A percentile compares a stretch with the other conserved stretches of the same genome.
These are phyloP conservation scores for Fusarium duplospermum DNA, from an alignment of 2,329 filamentous ascomycete genomes.

Conservation along the genomic window DNA sequence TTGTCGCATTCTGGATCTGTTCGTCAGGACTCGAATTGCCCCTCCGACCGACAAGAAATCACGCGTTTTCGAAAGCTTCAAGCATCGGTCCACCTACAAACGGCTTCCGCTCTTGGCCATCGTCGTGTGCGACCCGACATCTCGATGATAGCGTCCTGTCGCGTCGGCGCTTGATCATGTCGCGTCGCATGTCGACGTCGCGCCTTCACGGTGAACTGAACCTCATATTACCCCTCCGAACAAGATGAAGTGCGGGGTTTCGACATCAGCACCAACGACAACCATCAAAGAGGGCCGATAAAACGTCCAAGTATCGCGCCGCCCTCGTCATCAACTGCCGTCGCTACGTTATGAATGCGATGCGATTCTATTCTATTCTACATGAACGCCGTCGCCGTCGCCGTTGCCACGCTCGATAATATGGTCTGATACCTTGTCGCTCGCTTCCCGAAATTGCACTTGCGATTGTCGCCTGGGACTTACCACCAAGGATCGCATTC, in stretches of 20 bases:
- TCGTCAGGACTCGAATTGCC: background rate
- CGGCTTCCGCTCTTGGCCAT: slow-evolving; percentile 8
- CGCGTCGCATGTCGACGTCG: slow-evolving; percentile 11
- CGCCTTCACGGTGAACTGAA: background rate
- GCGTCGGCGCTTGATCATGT: slow-evolving; percentile 13
- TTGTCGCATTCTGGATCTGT: slow-evolving; percentile 1
- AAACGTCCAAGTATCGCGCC: background rate
- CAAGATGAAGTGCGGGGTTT: slow-evolving; percentile 30
- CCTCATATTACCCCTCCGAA: slow-evolving; percentile 22
- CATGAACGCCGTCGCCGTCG: no score
- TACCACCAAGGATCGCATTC: background rate
- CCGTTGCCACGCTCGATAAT: background rate
- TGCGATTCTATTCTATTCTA: background rate
- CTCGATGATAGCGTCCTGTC: slow-evolving; percentile 10
- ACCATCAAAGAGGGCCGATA: slow-evolving; percentile 1
- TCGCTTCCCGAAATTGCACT: background rate
- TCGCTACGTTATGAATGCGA: background rate
- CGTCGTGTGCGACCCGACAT: slow-evolving; percentile 42
- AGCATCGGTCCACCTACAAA: slow-evolving; percentile 7
- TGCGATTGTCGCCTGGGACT: background rate
- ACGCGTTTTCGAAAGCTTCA: slow-evolving; percentile 26
- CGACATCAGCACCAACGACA: background rate
- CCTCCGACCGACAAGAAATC: slow-evolving; percentile 27
- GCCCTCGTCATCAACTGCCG: background rate
- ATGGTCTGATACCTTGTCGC: background rate